Conservation (phyloP, 2,329 filamentous ascomycete species). For the Trichothecium sympodiale region DNA sequence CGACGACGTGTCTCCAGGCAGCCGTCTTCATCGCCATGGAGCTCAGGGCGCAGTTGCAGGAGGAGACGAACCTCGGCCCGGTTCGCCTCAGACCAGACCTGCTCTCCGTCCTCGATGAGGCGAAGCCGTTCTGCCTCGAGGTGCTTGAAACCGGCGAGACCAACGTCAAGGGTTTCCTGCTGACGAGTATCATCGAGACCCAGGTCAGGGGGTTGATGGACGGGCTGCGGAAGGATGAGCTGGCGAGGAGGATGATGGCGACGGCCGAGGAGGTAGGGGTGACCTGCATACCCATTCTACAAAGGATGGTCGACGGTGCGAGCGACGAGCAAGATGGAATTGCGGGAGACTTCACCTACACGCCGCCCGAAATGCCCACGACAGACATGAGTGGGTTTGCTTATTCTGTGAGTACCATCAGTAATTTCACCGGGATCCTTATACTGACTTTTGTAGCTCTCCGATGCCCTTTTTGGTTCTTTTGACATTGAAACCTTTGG, state of each 20-base stretch:
- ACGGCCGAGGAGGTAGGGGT: not conserved
- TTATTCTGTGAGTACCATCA: too few relatives aligned
- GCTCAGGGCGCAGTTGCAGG: slow-evolving; percentile 25
- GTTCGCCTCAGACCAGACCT: slow-evolving; percentile 27
- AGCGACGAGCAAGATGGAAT: too few relatives aligned
- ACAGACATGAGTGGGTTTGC: too few relatives aligned
- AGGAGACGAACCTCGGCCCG: slow-evolving; percentile 23
- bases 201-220: slow-evolving; percentile 29
- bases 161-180: slow-evolving; percentile 41
- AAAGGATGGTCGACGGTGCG: too few relatives aligned
- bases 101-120: slow-evolving; percentile 27
- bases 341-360: too few relatives aligned
- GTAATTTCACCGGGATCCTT: too few relatives aligned
- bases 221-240: slow-evolving; percentile 20
- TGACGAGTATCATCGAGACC: slow-evolving; percentile 24
- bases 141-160: slow-evolving; percentile 39
- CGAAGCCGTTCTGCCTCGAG: slow-evolving; percentile 24
- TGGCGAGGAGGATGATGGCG: slow-evolving; percentile 7
- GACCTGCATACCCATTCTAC: too few relatives aligned
- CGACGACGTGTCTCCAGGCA: slow-evolving; percentile 20
- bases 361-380: too few relatives aligned
- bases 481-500: too few relatives aligned
- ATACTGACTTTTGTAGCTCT: too few relatives aligned
- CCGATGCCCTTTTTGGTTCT: too few relatives aligned
- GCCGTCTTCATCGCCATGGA: slow-evolving; percentile 27